Base-by-base conservation (phyloP, 1,284 basidiomycete genomes). In the Apiotrichum mycotoxinovorans region DNA sequence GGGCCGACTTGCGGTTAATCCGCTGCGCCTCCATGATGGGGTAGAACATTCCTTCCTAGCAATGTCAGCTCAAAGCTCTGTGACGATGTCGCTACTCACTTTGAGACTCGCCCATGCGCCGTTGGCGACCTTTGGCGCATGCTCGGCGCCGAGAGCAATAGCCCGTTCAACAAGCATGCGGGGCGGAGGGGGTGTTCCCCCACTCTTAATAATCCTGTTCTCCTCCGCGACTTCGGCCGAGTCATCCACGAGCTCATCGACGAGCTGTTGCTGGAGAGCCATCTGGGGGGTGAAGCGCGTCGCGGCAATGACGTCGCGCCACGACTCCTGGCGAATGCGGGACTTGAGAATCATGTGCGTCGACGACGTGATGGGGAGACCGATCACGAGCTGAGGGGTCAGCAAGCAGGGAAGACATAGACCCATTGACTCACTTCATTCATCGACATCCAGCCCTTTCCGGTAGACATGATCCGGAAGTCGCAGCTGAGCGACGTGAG, bases 361-460 rank as follows among this genome's bases (percentile, higher is more conserved):
- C 30, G 45, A 23, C 0, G 26, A 25, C 9, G 30, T 30, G 80
- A 80, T 25, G 90, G 76, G 41, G 90, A 75, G 11, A 83, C 80
- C 5, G 84, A 81, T 66, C 91, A 85, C 0, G 85, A 86, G 48
- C 83, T 79, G 26, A 15, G 0, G 20, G 10, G 17, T 15, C 23
- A n/a, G n/a, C n/a, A n/a, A n/a, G n/a, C n/a, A n/a, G n/a, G n/a
- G n/a, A n/a, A n/a, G n/a, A n/a, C n/a, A n/a, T n/a, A n/a, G n/a
- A n/a, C n/a, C n/a, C n/a, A n/a, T n/a, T n/a, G n/a, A 62, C 73
- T 60, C 60, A 89, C 88, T 88, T 97, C 93, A 71, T 96, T 96
- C 91, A 96, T 95, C 72, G 85, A 89, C 56, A 91, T 78, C 85
- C 89, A 93, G 4, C 88, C 87, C 68, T 83, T 85, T 65, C 82